Evolutionary conservation across 306 rosid genomes (phyloP).

Genomic region (Acmispon strigosus): DNA sequence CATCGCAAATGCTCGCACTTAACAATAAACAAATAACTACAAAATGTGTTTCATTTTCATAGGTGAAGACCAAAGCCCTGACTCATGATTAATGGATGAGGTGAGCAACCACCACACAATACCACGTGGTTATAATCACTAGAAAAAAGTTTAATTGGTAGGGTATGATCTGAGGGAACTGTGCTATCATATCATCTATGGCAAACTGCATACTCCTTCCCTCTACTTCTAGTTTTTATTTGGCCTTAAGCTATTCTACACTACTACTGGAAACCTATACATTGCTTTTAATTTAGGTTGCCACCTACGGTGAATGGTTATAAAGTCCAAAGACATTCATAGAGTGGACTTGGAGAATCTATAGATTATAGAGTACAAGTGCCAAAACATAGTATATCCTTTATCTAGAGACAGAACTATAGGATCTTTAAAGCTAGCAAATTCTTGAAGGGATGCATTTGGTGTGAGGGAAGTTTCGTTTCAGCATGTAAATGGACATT

Average conservation of each 20-base stretch:
- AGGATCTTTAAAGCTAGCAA: background rate
- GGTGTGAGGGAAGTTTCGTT: background rate
- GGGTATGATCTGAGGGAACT: too few relatives aligned
- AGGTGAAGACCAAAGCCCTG: too few relatives aligned
- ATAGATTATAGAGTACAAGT: too few relatives aligned
- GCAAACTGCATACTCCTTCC: background rate
- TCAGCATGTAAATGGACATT: background rate
- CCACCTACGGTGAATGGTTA: background rate
- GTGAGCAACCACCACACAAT: too few relatives aligned
- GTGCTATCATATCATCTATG: background rate
- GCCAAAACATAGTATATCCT: too few relatives aligned
- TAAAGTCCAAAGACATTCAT: too few relatives aligned
- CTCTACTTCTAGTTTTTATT: background rate
- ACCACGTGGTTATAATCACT: too few relatives aligned
- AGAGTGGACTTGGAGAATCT: too few relatives aligned
- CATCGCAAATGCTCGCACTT: too few relatives aligned
- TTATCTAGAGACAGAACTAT: background rate
- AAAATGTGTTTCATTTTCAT: too few relatives aligned
- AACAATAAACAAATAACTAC: too few relatives aligned
- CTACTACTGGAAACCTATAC: background rate
- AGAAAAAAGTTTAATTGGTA: background rate
- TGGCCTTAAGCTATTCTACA: background rate
- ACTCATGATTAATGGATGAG: too few relatives aligned
- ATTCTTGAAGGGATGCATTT: background rate
- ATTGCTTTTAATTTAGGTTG: background rate